A percentile compares a stretch with the other conserved stretches of the same genome.
These are phyloP conservation scores for Bacidia gigantensis DNA, from an alignment of 495 filamentous ascomycete species.

Conservation along the genomic window DNA sequence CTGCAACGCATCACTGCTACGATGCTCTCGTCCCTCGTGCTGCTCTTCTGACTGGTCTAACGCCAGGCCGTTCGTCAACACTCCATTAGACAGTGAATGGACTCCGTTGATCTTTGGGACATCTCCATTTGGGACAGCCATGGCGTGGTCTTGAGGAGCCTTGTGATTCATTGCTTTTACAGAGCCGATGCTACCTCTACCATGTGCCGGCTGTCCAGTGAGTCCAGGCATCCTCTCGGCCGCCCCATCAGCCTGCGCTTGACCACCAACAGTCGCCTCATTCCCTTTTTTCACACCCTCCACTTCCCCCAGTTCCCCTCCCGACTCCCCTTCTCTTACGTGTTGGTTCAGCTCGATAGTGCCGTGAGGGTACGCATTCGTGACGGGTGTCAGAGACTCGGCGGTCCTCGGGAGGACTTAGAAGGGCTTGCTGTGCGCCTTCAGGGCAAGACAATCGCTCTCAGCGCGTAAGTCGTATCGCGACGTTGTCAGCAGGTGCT, in stretches of 20 bases:
- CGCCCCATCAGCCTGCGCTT: background rate
- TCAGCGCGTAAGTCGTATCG: too few species aligned
- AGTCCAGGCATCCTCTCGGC: constrained; percentile 14
- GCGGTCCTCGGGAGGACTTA: background rate
- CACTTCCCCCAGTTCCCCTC: constrained; percentile 10
- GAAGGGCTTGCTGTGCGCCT: background rate
- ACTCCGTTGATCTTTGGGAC: constrained; percentile 11
- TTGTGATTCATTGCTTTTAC: background rate
- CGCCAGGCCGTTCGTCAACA: constrained; percentile 10
- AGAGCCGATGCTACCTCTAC: background rate
- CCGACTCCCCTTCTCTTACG: constrained; percentile 8
- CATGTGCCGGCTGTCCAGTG: background rate
- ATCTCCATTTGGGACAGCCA: constrained; percentile 6
- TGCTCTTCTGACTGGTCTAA: background rate
- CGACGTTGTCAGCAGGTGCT: background rate
- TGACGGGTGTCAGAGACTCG: background rate
- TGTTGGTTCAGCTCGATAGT: constrained; percentile 16
- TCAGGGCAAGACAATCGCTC: too few species aligned
- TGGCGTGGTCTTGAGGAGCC: background rate
- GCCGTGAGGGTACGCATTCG: constrained; percentile 12
- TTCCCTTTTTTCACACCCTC: constrained; percentile 8
- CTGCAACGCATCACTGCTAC: background rate
- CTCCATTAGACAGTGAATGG: constrained; percentile 2
- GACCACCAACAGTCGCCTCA: background rate
- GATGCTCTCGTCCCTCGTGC: background rate